Base-by-base conservation (phyloP, 2,329 filamentous ascomycete genomes). In the Phialophora expanda region DNA sequence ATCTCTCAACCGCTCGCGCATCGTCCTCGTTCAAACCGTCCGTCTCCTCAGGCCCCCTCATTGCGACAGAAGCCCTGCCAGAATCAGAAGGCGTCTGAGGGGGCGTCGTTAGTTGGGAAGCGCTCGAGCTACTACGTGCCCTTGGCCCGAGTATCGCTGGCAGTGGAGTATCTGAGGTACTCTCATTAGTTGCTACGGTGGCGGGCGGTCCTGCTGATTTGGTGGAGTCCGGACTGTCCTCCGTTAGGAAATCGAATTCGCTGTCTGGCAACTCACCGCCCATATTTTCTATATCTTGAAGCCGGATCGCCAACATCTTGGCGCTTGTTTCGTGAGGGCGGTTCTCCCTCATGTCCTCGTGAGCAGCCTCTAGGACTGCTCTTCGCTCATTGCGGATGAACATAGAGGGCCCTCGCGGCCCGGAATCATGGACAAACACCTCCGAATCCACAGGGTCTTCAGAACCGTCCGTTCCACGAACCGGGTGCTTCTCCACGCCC, bases 1-100 rank as follows among this genome's bases (percentile, higher is more conserved):
- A 59, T n/a, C 54, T 64, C 14, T 55, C 12, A n/a, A 65, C 61
- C n/a, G 69, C 58, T 28, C 17, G 34, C 17, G 56, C 38, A 28
- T 61, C 34, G 48, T 70, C 67, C 6, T 44, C 56, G 5, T 58
- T 32, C n/a, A 24, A 9, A 57, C n/a, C 24, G 12, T 22, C 38
- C 17, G 38, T 44, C 38, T 59, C 24, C 12, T 51, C 24, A 26
- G 30, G 17, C 26, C 44, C 28, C 4, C 24, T 55, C 20, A 30
- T 30, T 7, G 28, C 4, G n/a, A 12, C 26, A 17, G 44, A 57
- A 48, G 20, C 48, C 14, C 24, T 8, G 4, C 20, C 17, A 11
- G 48, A 51, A 14, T 51, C 48, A 22, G 24, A 5, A 4, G 24
- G 20, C 22, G 48, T 51, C 20, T n/a, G 12, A 12, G 14, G 4